Conservation (phyloP, 257 asterid genomes). For the Przewalskia tangutica region DNA sequence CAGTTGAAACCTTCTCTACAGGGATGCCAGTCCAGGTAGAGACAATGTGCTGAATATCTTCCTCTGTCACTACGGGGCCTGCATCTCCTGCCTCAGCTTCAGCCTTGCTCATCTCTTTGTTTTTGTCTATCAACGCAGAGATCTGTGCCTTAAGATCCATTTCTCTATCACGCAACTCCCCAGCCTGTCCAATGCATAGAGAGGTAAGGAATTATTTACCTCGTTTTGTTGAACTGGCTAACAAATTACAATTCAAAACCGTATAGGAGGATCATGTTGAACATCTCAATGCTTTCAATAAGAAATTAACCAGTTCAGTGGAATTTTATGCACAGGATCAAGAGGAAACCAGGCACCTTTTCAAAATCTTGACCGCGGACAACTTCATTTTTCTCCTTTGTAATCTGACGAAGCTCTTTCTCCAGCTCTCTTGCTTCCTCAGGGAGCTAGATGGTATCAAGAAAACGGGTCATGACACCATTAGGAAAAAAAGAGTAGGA, state of each 20-base stretch:
- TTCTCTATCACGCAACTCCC: constrained; percentile 86
- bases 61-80: constrained; percentile 21
- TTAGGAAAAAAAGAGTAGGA: background rate
- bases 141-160: constrained; percentile 91
- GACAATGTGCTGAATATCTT: constrained; percentile 23
- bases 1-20: constrained; percentile 22
- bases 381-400: constrained; percentile 92
- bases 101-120: constrained; percentile 75
- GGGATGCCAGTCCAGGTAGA: constrained; percentile 38
- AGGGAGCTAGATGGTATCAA: constrained; percentile 53
- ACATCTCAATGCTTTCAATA: background rate
- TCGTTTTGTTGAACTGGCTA: background rate
- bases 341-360: constrained; percentile 36
- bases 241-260: background rate
- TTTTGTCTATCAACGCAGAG: constrained; percentile 68
- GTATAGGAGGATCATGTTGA: background rate
- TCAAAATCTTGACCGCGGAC: constrained; percentile 91
- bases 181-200: constrained; percentile 45
- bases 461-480: background rate
- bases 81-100: constrained; percentile 8
- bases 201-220: background rate
- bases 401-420: constrained; percentile 88
- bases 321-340: background rate
- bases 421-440: constrained; percentile 97
- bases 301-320: background rate